A percentile compares a stretch with the other conserved stretches of the same genome.
Conservation (phyloP, 257 asterid species). For the Salvia rosmarinus region DNA sequence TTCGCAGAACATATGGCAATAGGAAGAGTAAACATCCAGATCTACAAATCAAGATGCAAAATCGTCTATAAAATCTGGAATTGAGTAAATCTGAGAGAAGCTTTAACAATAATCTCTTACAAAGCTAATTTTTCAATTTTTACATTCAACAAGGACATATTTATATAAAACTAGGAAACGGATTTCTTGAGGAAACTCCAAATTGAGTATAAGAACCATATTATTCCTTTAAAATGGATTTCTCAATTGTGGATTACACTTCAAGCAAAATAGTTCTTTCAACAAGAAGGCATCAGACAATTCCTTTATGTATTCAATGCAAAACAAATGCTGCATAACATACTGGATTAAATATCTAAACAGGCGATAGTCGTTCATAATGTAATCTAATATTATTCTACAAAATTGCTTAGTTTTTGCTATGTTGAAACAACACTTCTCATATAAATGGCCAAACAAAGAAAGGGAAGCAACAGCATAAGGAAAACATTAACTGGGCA, state of each 20-base stretch:
- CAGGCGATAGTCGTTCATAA: neutral
- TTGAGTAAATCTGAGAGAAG: neutral
- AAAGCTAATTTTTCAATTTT: neutral
- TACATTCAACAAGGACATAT: neutral
- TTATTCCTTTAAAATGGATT: neutral
- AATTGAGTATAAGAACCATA: neutral
- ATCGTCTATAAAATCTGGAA: neutral
- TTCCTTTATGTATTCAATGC: neutral
- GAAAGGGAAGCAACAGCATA: constrained; percentile 1
- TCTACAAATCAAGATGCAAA: neutral
- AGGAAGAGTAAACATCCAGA: neutral
- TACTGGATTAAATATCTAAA: too few species aligned
- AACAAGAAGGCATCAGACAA: neutral
- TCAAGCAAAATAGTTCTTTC: neutral
- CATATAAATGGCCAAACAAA: neutral
- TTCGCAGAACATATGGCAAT: neutral
- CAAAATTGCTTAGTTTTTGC: neutral
- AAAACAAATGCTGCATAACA: too few species aligned
- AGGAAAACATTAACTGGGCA: neutral
- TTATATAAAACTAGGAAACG: neutral
- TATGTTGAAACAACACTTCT: neutral
- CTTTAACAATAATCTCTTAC: neutral
- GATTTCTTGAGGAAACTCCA: neutral
- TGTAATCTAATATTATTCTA: neutral
- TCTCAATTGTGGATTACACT: neutral